phyloP scores from a whole-genome alignment of 2,329 filamentous ascomycete species.

The Botrytis cinerea region DNA sequence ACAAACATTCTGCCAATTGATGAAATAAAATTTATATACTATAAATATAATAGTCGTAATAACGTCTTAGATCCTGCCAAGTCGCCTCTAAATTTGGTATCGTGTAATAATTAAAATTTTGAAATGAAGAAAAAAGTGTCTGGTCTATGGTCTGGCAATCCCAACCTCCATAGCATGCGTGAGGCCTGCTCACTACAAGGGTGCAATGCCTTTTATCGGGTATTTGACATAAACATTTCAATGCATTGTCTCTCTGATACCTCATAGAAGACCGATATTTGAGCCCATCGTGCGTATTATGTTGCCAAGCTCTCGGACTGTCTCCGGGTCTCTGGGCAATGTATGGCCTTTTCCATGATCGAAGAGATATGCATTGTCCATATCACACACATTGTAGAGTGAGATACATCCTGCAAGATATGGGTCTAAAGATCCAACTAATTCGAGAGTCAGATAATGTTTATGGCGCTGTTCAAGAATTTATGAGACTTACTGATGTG shows the following conservation, averaged over 20 bases:
- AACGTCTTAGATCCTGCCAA: background rate
- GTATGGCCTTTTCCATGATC: constrained; percentile 68
- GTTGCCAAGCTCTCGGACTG: constrained; percentile 40
- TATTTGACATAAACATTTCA: background rate
- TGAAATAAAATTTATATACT: background rate
- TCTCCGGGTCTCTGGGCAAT: constrained; percentile 53
- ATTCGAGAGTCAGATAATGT: constrained; percentile 29
- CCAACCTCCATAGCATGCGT: background rate
- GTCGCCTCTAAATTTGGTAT: background rate
- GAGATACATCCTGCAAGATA: constrained; percentile 64
- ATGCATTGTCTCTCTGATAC: background rate
- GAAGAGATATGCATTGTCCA: constrained; percentile 60
- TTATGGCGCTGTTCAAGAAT: background rate
- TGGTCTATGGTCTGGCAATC: background rate
- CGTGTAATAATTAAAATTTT: background rate
- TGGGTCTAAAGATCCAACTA: constrained; percentile 58
- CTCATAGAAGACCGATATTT: constrained; percentile 25
- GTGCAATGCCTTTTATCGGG: background rate
- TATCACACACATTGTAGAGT: constrained; percentile 65
- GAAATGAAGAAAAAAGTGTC: background rate
- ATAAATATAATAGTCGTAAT: background rate
- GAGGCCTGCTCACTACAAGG: constrained; percentile 9
- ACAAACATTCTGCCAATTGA: background rate
- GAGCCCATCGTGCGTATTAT: constrained; percentile 35
- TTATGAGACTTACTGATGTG: constrained; percentile 40